These are phyloP conservation scores for Senna siamea DNA, from an alignment of 306 rosid genomes.

Conservation along the genomic window DNA sequence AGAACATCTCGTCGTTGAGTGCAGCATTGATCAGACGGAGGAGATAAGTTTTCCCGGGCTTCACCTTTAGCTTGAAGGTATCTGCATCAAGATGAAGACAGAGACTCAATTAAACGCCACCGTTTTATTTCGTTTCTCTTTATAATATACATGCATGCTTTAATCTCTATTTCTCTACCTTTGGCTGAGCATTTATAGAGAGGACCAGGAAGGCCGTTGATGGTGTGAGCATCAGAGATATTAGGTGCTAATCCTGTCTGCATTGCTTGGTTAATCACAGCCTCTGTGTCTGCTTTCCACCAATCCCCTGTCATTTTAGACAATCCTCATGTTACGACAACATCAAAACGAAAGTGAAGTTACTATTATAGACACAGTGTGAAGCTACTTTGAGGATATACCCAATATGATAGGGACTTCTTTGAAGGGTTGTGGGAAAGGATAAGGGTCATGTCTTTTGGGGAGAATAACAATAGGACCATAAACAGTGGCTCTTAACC, in stretches of 20 bases:
- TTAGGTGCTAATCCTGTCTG: slow-evolving; percentile 69
- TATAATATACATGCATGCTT: too few species aligned
- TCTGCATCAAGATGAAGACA: slow-evolving; percentile 45
- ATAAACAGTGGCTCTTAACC: slow-evolving; percentile 69
- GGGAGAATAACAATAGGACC: slow-evolving; percentile 82
- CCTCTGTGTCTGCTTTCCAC: slow-evolving; percentile 84
- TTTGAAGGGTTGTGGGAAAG: slow-evolving; percentile 65
- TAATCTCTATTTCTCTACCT: too few species aligned
- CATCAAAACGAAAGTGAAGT: not conserved
- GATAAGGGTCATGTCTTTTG: slow-evolving; percentile 61
- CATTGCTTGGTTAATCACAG: slow-evolving; percentile 65
- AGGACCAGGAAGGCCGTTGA: slow-evolving; percentile 82
- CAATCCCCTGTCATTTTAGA: slow-evolving; percentile 64
- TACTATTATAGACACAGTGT: too few species aligned
- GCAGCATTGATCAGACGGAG: slow-evolving; percentile 69
- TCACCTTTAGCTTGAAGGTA: slow-evolving; percentile 64
- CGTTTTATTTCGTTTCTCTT: too few species aligned
- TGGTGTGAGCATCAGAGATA: slow-evolving; percentile 69
- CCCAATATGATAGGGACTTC: slow-evolving; percentile 72
- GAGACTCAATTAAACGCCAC: too few species aligned
- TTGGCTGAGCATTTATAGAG: slow-evolving; percentile 58
- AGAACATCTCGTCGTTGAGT: slow-evolving; percentile 68
- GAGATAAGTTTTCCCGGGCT: slow-evolving; percentile 64
- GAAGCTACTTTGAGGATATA: too few species aligned
- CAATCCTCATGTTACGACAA: not conserved